Evolutionary conservation across 495 filamentous ascomycete species (phyloP), one percentile per base, ranked within the genome.

Genomic region (Hyaloscypha variabilis): DNA sequence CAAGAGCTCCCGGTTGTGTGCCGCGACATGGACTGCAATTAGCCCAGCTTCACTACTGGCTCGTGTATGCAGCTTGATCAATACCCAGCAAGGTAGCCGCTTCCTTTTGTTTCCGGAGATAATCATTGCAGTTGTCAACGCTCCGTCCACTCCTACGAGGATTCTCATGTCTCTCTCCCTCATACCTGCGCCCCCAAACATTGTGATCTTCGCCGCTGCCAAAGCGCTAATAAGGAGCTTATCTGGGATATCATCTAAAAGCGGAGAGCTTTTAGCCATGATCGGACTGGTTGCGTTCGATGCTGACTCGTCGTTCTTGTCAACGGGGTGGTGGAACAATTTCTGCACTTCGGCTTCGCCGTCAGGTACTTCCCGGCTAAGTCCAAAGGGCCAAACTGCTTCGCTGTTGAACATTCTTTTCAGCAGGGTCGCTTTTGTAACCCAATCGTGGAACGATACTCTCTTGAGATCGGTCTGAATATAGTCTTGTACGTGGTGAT

Each of bases 1-100:
- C 39, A 42, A 42, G 39, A 42, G 14, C 39, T 42, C 8, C 39
- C 39, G 8, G 39, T 42, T 42, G 39, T 42, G 39, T 42, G 8
- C 39, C 3, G 39, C 39, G 14, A 42, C 39, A 19, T 42, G 39
- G 8, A 42, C 39, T 19, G 39, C 39, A 42, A 42, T 10, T 42
- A 42, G 39, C 39, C 39, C 39, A 42, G 39, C 39, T 42, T 42
- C 39, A 42, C 39, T 42, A 42, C 39, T 42, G 39, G 39, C 39
- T 42, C 39, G 39, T 42, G 39, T 42, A 19, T 42, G 39, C 39
- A 42, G 13, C 39, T 42, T 42, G 39, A 42, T 42, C 13, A 42
- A 42, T 19, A 42, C 39, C 39, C 39, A 42, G 14, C 39, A 42
- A 42, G 39, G 39, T 19, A 42, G 6, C 17, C 39, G 39, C 39